Base-by-base conservation (phyloP, 306 rosid genomes). In the Rubus idaeus region DNA sequence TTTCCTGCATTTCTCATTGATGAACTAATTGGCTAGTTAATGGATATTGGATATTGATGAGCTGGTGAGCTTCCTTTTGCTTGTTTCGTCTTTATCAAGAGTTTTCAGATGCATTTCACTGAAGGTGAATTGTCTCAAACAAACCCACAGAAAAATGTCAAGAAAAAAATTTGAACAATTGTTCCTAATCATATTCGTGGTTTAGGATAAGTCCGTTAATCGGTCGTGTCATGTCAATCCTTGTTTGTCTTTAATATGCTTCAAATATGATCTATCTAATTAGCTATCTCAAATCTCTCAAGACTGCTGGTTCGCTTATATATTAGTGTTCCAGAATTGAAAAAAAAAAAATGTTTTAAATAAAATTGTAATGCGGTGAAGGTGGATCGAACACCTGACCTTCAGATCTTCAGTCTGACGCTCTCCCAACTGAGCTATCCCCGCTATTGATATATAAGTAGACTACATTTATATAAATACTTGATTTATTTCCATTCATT, bases 381-480 rank as follows among this genome's bases (percentile, higher is more conserved):
- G 73, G 86, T 83, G 86, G 86, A 83, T 83, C 86, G 86, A 80
- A 80, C 83, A 80, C 83, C 72, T 55, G 78, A 79, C 83, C 83
- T 79, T 74, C 83, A 79, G 80, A 77, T 55, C 80, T 77, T 77
- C 80, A 78, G 81, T 78, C 81, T 78, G 81, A 78, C 81, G 81
- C 83, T 83, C 83, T 83, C 86, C 86, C 86, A 79, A 83, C 87
- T 83, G 87, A 83, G 87, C 84, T 83, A 83, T 83, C 84, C 87
- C 87, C 84, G 87, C 75, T 10, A 0, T 3, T 10, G 10, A 0
- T 0, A 0, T 0, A 3, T 0, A 8, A 5, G 10, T 18, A 16
- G 58, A 4, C 20, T 30, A 53, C 1, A 4, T 2, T 16, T 17
- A 21, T 18, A 23, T 30, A 30, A 30, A 30, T 30, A 30, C 2